Conservation (phyloP, 768 basidiomycete genomes). For the Amanita subjunquillea region DNA sequence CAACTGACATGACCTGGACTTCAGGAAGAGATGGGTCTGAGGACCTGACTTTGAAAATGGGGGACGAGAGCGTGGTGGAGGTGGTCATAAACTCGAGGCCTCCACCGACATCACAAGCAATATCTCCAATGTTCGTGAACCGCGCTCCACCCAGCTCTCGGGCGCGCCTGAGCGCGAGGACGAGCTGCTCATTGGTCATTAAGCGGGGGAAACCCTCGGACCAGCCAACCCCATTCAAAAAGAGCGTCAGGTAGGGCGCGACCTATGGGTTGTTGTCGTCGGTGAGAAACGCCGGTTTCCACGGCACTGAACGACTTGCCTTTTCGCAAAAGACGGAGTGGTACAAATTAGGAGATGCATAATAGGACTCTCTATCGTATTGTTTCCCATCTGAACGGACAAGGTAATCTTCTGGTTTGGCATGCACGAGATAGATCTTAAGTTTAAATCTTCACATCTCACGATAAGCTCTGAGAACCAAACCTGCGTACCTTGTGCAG, state of each 20-base stretch:
- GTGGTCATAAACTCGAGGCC: conserved; percentile 75
- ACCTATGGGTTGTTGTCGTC: conserved; percentile 32
- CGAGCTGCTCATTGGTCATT: conserved; percentile 59
- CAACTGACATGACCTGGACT: conserved; percentile 81
- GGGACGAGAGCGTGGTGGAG: conserved; percentile 70
- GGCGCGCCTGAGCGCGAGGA: conserved; percentile 36
- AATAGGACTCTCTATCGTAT: conserved; percentile 66
- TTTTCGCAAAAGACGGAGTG: conserved; percentile 56
- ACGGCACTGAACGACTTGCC: conserved; percentile 24
- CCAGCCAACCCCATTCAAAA: conserved; percentile 88
- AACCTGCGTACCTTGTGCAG: conserved; percentile 37
- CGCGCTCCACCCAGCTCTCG: conserved; percentile 41
- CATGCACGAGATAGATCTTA: conserved; percentile 72
- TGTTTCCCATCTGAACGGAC: conserved; percentile 38
- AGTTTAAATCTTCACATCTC: not conserved
- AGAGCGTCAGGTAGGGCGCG: conserved; percentile 75
- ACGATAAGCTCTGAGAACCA: not conserved
- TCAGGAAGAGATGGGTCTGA: conserved; percentile 32
- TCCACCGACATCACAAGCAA: conserved; percentile 87
- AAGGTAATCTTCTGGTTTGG: conserved; percentile 61
- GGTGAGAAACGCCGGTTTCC: not conserved
- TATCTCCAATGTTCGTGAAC: conserved; percentile 72
- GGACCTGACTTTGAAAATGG: conserved; percentile 50
- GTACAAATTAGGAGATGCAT: conserved; percentile 56
- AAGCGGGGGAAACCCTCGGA: conserved; percentile 65